These are phyloP conservation scores for Handroanthus guayacan DNA, from an alignment of 257 asterid genomes.

Conservation along the genomic window DNA sequence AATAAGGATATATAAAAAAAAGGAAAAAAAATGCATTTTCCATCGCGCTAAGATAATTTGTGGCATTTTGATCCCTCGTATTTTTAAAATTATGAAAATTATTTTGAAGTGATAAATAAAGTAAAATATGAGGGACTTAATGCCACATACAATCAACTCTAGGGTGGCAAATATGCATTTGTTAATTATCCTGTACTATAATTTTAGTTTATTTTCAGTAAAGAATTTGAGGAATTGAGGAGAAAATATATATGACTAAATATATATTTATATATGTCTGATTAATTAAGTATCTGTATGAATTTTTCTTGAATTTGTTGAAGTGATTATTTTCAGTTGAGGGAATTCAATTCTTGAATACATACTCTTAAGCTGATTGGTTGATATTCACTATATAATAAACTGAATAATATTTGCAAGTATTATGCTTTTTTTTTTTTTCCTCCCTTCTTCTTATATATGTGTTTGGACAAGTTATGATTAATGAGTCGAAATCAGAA, in stretches of 20 bases:
- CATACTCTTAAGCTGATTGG: background rate
- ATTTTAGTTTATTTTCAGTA: slow-evolving; percentile 22
- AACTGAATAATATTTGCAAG: too few species aligned
- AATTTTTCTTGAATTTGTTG: background rate
- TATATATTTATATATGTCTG: slow-evolving; percentile 26
- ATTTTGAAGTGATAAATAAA: background rate
- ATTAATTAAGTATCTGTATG: background rate
- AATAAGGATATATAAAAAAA: slow-evolving; percentile 27
- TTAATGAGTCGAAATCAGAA: too few species aligned
- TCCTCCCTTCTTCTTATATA: too few species aligned
- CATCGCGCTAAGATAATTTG: slow-evolving; percentile 38
- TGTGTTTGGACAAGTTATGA: too few species aligned
- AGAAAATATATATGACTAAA: background rate
- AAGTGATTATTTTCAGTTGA: slow-evolving; percentile 23
- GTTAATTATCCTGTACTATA: slow-evolving; percentile 6
- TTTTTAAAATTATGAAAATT: slow-evolving; percentile 12
- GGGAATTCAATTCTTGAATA: slow-evolving; percentile 31
- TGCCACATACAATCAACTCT: slow-evolving; percentile 39
- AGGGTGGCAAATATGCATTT: slow-evolving; percentile 39
- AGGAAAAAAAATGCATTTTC: slow-evolving; percentile 25
- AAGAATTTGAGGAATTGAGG: slow-evolving; percentile 18
- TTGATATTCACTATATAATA: too few species aligned
- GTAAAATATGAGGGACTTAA: slow-evolving; percentile 35
- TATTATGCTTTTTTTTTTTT: background rate
- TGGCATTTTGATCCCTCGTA: slow-evolving; percentile 40